Evolutionary conservation across 345 rosid genomes (phyloP), one percentile per base, ranked within the genome.

Genomic region (Murraya koenigii): DNA sequence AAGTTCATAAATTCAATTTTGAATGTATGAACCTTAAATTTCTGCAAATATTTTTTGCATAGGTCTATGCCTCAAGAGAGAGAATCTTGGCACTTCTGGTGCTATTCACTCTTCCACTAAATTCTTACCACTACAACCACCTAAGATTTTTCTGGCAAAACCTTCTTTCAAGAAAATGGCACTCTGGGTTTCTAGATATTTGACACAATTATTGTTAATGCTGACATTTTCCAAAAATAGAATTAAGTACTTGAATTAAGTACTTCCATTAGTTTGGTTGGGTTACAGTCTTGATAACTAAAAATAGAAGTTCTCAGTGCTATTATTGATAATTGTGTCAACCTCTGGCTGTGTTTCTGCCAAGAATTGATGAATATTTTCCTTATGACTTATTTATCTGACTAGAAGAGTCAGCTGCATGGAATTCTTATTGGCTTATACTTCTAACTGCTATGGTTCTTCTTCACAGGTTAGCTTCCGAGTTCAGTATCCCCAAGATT

Each of bases 401-500:
- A 66, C 54, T 23, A 17, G 13, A 55, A 66, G 9, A 32, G 4
- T n/a, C 66, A 35, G 23, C 55, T 36, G n/a, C 26, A 3, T 58
- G 52, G 22, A 56, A 15, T 58, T 72, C 65, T n/a, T 25, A 22
- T 66, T 54, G 33, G 28, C 72, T 56, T 33, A 75, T 76, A 8
- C 59, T 25, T 66, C 64, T 56, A 56, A 71, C 39, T 38, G 74
- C 44, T 54, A 32, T 63, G 58, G 35, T 72, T 72, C 80, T 52
- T 82, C 60, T 76, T 82, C 64, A 59, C 91, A 96, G 99, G 98
- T 94, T 84, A 91, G 90, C 87, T 96, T 85, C 82, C 92, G 97
- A 77, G 99, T 96, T 84, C 97, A 94, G 70, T 96, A 92, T 84
- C 94, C 97, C 35, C 87, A 88, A 81, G 98, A 94, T 83, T 83